These are phyloP conservation scores for Lactifluus rugatus DNA, from an alignment of 768 basidiomycete species.

Conservation along the genomic window DNA sequence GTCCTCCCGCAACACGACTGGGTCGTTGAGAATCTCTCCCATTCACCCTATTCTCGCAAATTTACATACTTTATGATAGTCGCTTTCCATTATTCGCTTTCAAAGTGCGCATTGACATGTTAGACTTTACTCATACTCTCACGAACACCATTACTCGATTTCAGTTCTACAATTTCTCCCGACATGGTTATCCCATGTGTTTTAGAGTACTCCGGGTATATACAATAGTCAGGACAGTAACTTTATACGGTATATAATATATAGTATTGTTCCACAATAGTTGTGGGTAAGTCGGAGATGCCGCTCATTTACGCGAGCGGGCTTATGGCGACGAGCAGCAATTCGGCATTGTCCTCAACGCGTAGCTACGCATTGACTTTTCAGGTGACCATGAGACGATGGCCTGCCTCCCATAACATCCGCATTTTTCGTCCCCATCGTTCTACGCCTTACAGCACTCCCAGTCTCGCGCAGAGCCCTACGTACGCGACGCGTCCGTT, in stretches of 20 bases:
- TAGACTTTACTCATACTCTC: not conserved
- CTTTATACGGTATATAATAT: slow-evolving; percentile 13
- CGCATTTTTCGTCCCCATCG: not conserved
- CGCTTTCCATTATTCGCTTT: not conserved
- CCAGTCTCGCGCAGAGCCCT: slow-evolving; percentile 13
- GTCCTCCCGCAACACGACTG: slow-evolving; percentile 11
- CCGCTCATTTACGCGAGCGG: not conserved
- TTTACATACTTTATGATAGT: slow-evolving; percentile 8
- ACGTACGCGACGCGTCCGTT: not conserved
- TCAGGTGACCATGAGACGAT: slow-evolving; percentile 13
- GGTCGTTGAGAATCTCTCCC: slow-evolving; percentile 18
- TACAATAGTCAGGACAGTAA: slow-evolving; percentile 3
- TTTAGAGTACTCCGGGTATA: slow-evolving; percentile 1
- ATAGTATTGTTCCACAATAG: not conserved
- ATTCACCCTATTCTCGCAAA: not conserved
- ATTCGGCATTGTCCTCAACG: too few species aligned
- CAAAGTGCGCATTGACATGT: not conserved
- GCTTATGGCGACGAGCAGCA: too few species aligned
- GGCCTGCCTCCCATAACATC: not conserved
- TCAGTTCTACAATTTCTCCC: not conserved
- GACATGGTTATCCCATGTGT: slow-evolving; percentile 3
- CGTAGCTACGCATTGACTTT: not conserved
- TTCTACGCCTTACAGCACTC: slow-evolving; percentile 1
- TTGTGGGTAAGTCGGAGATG: not conserved
- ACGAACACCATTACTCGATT: not conserved